Conservation (phyloP, 2,329 filamentous ascomycete genomes). For the Periconia macrospinosa region DNA sequence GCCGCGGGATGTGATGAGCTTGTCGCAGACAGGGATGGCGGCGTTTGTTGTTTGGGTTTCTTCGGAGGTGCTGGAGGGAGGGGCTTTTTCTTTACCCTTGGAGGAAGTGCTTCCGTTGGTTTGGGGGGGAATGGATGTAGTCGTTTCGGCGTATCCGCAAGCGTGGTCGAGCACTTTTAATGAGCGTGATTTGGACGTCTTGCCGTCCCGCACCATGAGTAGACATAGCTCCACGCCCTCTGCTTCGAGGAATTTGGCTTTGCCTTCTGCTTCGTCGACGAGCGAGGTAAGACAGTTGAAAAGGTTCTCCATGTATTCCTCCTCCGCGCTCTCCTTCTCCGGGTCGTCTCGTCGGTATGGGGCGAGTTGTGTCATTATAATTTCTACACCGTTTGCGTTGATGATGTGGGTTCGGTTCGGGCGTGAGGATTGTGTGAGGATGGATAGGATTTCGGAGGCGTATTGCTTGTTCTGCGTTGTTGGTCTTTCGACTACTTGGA, state of each 20-base stretch:
- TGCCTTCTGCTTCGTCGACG: slow-evolving; percentile 74
- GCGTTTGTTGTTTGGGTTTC: slow-evolving; percentile 14
- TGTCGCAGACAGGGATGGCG: slow-evolving; percentile 69
- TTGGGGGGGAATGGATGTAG: slow-evolving; percentile 6
- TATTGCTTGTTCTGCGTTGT: slow-evolving; percentile 95
- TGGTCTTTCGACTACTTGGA: slow-evolving; percentile 67
- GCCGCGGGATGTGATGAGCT: slow-evolving; percentile 79
- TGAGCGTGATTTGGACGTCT: slow-evolving; percentile 76
- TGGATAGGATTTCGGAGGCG: slow-evolving; percentile 85
- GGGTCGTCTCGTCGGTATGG: slow-evolving; percentile 86
- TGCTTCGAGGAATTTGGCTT: slow-evolving; percentile 79
- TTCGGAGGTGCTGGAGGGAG: slow-evolving; percentile 1
- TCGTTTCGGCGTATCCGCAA: slow-evolving; percentile 54
- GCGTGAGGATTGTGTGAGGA: slow-evolving; percentile 76
- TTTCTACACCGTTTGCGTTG: slow-evolving; percentile 71
- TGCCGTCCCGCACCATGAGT: slow-evolving; percentile 89
- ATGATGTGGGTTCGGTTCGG: slow-evolving; percentile 67
- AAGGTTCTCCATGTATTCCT: slow-evolving; percentile 92
- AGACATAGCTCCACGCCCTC: slow-evolving; percentile 90
- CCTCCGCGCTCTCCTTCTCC: slow-evolving; percentile 80
- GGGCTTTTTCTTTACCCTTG: slow-evolving; percentile 16
- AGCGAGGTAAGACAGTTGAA: slow-evolving; percentile 86
- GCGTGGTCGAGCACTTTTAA: slow-evolving; percentile 86
- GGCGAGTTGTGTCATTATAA: slow-evolving; percentile 79
- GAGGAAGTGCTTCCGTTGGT: slow-evolving; percentile 16